Base-by-base conservation (phyloP, 2,329 filamentous ascomycete genomes). In the Fusarium sp. region DNA sequence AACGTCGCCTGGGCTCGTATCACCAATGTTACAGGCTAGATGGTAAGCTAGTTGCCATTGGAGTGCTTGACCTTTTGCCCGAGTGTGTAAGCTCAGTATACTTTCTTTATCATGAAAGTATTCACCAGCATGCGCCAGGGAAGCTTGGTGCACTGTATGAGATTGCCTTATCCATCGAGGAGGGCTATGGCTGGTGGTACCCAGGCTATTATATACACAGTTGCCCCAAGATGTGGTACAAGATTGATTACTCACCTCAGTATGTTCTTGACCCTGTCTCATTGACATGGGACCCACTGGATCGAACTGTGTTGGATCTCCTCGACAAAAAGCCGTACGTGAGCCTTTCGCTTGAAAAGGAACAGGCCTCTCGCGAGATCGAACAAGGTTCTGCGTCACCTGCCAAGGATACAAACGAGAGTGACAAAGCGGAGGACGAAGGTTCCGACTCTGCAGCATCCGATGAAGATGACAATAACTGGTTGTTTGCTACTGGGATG, bases 201-300 rank as follows among this genome's bases (percentile, higher is more conserved):
- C 92, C 88, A 10, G 91, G 94, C 10, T 96, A 91, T 81, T 96
- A 96, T 77, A 96, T 96, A 67, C 93, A 95, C 80, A 90, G 85
- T 61, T 96, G 93, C 77, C 86, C 88, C 60, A 96, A 96, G 84
- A 96, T 96, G 94, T 87, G 87, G 75, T 96, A 96, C 85, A 96
- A 96, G 84, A 92, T 91, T 65, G 92, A 95, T 78, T 96, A 93
- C 80, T 85, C 87, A 16, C 93, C 93, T 3, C 92, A 94, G 78
- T 89, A 91, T 77, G 87, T 96, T 16, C 86, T 96, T 16, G 92
- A 95, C 72, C 92, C 92, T 0, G 88, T 91, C 69, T 87, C 86
- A 1, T 85, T 91, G 71, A 79, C 82, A 13, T 94, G 92, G 92
- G 85, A 91, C 71, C 83, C 84, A 0, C 79, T 94, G 25, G 87